These are phyloP conservation scores for Colletotrichum simmondsii DNA, from an alignment of 2,329 filamentous ascomycete species.

Conservation along the genomic window DNA sequence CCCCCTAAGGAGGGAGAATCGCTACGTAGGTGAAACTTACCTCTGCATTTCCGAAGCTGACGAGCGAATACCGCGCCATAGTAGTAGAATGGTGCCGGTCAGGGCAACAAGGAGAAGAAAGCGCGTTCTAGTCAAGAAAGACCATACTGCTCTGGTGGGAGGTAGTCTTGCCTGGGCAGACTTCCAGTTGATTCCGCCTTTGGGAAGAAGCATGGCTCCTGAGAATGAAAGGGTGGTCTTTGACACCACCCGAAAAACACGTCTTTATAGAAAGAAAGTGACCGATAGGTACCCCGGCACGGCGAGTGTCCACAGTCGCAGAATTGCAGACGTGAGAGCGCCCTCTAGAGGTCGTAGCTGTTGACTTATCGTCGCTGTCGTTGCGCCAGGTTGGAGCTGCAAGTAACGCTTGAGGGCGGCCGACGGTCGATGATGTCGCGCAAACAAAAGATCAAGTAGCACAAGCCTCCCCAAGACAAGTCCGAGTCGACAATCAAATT, in stretches of 20 bases:
- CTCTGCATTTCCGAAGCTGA: conserved; percentile 91
- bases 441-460: conserved; percentile 3
- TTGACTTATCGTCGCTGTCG: conserved; percentile 1
- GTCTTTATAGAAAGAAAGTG: conserved; percentile 19
- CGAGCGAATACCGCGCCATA: conserved; percentile 88
- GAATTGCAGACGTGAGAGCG: background rate
- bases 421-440: conserved; percentile 7
- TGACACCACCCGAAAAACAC: conserved; percentile 49
- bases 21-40: conserved; percentile 60
- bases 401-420: conserved; percentile 5
- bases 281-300: conserved; percentile 10
- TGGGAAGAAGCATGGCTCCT: conserved; percentile 83
- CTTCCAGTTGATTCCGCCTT: conserved; percentile 93
- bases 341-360: background rate
- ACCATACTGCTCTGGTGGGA: conserved; percentile 77
- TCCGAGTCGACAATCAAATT: background rate
- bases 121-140: conserved; percentile 79
- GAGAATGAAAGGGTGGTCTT: conserved; percentile 46
- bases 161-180: conserved; percentile 83
- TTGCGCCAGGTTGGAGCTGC: background rate
- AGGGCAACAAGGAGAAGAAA: conserved; percentile 80
- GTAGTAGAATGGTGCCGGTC: conserved; percentile 76
- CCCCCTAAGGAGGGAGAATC: background rate
- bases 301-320: conserved; percentile 8
- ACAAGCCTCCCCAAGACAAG: conserved; percentile 12